These are phyloP conservation scores for Cercospora nicotianae DNA, from an alignment of 2,329 filamentous ascomycete species.

Conservation along the genomic window DNA sequence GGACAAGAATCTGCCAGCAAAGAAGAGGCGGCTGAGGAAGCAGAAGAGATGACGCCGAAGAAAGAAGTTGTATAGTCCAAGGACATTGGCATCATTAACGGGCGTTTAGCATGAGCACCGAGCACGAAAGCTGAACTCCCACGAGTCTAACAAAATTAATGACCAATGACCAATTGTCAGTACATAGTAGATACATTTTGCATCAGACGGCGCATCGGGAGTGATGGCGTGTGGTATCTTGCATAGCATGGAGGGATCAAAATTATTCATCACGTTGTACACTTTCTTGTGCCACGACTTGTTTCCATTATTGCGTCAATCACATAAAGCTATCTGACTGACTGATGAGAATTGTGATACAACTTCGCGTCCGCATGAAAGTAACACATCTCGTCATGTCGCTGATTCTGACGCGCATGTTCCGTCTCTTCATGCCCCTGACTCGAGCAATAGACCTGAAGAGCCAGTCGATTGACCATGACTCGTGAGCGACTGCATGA, in stretches of 20 bases:
- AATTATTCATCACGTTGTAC: background rate
- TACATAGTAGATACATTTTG: background rate
- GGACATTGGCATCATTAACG: background rate
- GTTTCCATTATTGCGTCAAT: background rate
- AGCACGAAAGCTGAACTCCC: background rate
- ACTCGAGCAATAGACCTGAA: background rate
- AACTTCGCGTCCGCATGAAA: background rate
- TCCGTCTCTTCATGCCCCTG: background rate
- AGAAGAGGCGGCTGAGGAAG: constrained; percentile 26
- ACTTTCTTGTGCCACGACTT: background rate
- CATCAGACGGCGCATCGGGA: background rate
- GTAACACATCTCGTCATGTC: background rate
- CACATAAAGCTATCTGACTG: background rate
- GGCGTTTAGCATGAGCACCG: background rate
- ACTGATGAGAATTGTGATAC: background rate
- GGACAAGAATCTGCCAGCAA: constrained; percentile 27
- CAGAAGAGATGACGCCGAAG: constrained; percentile 27
- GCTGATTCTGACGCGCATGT: background rate
- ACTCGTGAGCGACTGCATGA: background rate
- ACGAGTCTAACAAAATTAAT: background rate
- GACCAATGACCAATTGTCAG: background rate
- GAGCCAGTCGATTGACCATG: background rate
- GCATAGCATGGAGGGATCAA: background rate
- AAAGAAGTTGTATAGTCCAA: constrained; percentile 20
- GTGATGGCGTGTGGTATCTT: background rate